A percentile compares a stretch with the other conserved stretches of the same genome.
These are phyloP conservation scores for Eucalyptus curtisii DNA, from an alignment of 345 rosid genomes.

Conservation along the genomic window DNA sequence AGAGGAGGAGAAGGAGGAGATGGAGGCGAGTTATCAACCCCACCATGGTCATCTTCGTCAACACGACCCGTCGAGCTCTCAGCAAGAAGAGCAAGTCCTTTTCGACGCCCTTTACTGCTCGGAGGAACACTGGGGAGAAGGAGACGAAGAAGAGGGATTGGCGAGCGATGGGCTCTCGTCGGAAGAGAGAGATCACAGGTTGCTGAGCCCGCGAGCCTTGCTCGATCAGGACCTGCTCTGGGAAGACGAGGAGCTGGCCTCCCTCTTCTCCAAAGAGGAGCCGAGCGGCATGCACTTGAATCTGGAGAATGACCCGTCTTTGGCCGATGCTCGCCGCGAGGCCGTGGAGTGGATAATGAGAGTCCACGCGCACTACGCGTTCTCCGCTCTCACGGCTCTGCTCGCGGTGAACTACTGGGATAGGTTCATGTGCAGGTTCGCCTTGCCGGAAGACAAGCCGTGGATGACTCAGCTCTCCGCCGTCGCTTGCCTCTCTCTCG, in stretches of 20 bases:
- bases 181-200: not conserved
- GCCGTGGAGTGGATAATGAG: constrained; percentile 22
- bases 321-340: constrained; percentile 27
- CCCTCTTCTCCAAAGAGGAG: not conserved
- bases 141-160: not conserved
- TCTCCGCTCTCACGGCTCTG: constrained; percentile 46
- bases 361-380: constrained; percentile 28
- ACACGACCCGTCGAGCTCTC: not conserved
- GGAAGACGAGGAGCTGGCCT: constrained; percentile 39
- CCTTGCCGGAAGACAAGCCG: constrained; percentile 29
- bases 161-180: not conserved
- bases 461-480: constrained; percentile 69
- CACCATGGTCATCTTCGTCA: not conserved
- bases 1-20: not conserved
- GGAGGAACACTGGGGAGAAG: constrained; percentile 37
- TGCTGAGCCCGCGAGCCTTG: not conserved
- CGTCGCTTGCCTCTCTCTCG: constrained; percentile 64
- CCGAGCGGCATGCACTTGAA: not conserved
- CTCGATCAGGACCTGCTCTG: constrained; percentile 29
- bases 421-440: constrained; percentile 33
- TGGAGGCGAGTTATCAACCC: not conserved
- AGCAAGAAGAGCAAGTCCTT: not conserved
- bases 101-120: constrained; percentile 35
- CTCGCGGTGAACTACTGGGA: constrained; percentile 64
- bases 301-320: constrained; percentile 9